phyloP scores from a whole-genome alignment of 306 rosid species.

The Sophora flavescens region DNA sequence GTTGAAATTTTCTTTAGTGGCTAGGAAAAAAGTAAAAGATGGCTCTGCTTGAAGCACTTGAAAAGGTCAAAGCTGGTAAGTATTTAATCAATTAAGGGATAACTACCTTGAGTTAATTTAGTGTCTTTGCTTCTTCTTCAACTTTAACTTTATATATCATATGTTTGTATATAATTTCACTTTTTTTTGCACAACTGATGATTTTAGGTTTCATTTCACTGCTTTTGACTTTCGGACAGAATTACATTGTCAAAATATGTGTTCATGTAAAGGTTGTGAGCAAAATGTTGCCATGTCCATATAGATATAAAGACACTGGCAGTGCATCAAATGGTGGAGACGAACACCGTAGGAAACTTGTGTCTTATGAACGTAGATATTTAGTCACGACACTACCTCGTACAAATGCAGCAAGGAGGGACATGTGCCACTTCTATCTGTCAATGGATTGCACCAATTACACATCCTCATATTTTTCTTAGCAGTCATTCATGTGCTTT shows the following conservation, averaged over 20 bases:
- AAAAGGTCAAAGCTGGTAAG: too few relatives aligned
- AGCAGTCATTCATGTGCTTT: too few relatives aligned
- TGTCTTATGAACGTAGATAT: conserved; percentile 66
- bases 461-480: too few relatives aligned
- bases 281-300: conserved; percentile 78
- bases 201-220: conserved; percentile 92
- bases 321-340: conserved; percentile 34
- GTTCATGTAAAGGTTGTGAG: conserved; percentile 60
- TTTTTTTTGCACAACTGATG: conserved; percentile 87
- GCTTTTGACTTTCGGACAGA: conserved; percentile 87
- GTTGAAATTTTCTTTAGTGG: too few relatives aligned
- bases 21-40: too few relatives aligned
- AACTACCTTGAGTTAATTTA: too few relatives aligned
- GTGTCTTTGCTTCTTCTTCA: too few relatives aligned
- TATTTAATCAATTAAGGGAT: too few relatives aligned
- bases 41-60: too few relatives aligned
- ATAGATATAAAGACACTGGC: background rate
- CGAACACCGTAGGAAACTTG: conserved; percentile 64
- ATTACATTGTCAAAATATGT: conserved; percentile 76
- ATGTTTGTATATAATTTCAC: background rate
- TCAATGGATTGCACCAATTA: too few relatives aligned
- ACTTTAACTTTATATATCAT: conserved; percentile 3
- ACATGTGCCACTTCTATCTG: too few relatives aligned
- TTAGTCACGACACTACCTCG: conserved; percentile 55
- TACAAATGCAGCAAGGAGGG: conserved; percentile 60